Conservation (phyloP, 495 filamentous ascomycete genomes). For the Tuber indicum region DNA sequence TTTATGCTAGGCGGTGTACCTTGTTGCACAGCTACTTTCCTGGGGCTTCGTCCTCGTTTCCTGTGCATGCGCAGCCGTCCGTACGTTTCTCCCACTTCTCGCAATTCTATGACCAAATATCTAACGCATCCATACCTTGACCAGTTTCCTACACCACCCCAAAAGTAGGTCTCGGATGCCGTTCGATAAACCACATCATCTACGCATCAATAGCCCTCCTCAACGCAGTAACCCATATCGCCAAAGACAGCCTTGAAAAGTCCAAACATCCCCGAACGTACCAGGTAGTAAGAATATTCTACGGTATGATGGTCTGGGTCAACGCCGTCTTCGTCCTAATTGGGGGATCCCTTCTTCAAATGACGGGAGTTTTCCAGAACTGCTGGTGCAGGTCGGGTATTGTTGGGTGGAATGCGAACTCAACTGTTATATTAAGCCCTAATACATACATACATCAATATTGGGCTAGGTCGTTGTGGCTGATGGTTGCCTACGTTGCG, state of each 20-base stretch:
- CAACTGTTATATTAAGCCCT: conserved; percentile 22
- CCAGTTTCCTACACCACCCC: conserved; percentile 39
- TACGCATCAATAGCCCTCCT: conserved; percentile 35
- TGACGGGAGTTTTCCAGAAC: conserved; percentile 33
- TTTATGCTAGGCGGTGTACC: conserved; percentile 16
- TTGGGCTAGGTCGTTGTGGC: conserved; percentile 33
- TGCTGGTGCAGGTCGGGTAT: conserved; percentile 34
- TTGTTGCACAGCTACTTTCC: conserved; percentile 24
- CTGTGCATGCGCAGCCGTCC: conserved; percentile 33
- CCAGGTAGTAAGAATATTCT: not conserved
- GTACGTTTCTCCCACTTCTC: conserved; percentile 9
- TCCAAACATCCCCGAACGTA: not conserved
- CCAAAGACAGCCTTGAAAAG: conserved; percentile 19
- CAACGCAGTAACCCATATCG: conserved; percentile 24
- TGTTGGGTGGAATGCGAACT: conserved; percentile 16
- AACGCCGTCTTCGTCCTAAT: conserved; percentile 32
- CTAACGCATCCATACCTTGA: not conserved
- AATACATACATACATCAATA: conserved; percentile 32
- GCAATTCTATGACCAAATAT: not conserved
- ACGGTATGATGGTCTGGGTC: conserved; percentile 22
- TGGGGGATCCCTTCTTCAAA: conserved; percentile 34
- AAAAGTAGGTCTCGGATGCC: conserved; percentile 37
- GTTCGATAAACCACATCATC: conserved; percentile 37
- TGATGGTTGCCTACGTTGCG: conserved; percentile 28
- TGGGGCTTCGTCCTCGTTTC: conserved; percentile 38